These are phyloP conservation scores for Scutellaria galericulata DNA, from an alignment of 257 asterid genomes.

Conservation along the genomic window DNA sequence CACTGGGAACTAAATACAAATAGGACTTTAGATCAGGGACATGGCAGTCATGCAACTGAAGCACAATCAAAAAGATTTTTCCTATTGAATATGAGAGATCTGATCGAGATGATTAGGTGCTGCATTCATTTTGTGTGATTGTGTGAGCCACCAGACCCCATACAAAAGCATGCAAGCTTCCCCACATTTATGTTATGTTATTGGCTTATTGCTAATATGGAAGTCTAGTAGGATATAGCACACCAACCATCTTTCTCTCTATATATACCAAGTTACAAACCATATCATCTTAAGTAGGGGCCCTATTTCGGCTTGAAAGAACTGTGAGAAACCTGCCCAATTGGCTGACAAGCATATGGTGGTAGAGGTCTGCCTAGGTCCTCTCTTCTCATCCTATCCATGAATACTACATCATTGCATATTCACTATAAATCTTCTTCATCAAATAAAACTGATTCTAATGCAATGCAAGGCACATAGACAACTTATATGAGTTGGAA, in stretches of 20 bases:
- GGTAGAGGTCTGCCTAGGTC: slow-evolving; percentile 1
- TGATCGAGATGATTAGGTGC: slow-evolving; percentile 21
- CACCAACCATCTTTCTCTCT: not conserved
- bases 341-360: slow-evolving; percentile 11
- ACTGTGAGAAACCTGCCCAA: slow-evolving; percentile 22
- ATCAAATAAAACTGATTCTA: slow-evolving; percentile 7
- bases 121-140: not conserved
- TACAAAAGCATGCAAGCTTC: slow-evolving; percentile 13
- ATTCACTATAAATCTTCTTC: slow-evolving; percentile 7
- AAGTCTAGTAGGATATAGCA: slow-evolving; percentile 19
- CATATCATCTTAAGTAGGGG: slow-evolving; percentile 7
- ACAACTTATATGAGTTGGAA: slow-evolving; percentile 3
- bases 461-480: not conserved
- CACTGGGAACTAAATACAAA: slow-evolving; percentile 11
- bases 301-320: slow-evolving; percentile 22
- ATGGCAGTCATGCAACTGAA: slow-evolving; percentile 25
- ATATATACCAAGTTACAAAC: not conserved
- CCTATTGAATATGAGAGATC: slow-evolving; percentile 25
- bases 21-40: not conserved
- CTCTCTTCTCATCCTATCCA: slow-evolving; percentile 22
- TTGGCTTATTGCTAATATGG: not conserved
- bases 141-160: slow-evolving; percentile 14
- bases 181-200: not conserved
- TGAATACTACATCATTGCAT: not conserved
- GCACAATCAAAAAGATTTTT: slow-evolving; percentile 20